Evolutionary conservation across 345 rosid genomes (phyloP).

Genomic region (Gossypium raimondii): DNA sequence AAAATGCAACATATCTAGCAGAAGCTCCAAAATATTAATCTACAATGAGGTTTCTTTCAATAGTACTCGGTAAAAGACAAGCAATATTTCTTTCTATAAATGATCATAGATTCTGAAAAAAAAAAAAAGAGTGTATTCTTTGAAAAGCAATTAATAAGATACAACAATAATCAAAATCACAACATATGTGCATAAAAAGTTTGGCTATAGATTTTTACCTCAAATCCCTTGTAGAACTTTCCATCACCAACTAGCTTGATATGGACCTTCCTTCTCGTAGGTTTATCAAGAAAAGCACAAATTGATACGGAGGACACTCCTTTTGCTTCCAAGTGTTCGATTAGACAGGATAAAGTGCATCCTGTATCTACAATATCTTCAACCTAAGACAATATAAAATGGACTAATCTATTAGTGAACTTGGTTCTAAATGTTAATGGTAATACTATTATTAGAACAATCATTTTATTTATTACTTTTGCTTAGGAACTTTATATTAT

Average conservation of each 20-base stretch:
- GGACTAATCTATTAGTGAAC: neutral
- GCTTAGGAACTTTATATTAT: no score
- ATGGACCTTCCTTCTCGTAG: conserved; percentile 60
- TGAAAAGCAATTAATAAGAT: neutral
- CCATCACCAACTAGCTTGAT: conserved; percentile 69
- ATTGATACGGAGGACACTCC: conserved; percentile 81
- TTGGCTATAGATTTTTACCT: conserved; percentile 37
- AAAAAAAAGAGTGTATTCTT: no score
- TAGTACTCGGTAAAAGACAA: neutral
- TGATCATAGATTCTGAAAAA: neutral
- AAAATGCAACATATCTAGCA: neutral
- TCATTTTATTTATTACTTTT: neutral
- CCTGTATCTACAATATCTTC: conserved; percentile 97
- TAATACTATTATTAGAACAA: neutral
- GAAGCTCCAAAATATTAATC: neutral
- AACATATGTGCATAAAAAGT: neutral
- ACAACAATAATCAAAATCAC: neutral
- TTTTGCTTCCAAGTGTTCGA: conserved; percentile 48
- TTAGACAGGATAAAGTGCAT: conserved; percentile 55
- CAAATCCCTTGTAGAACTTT: conserved; percentile 75
- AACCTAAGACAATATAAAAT: conserved; percentile 42
- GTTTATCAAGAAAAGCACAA: conserved; percentile 76
- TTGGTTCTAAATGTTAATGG: neutral
- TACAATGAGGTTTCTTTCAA: neutral
- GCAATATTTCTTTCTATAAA: neutral